These are phyloP conservation scores for Vaccinium macrocarpon DNA, from an alignment of 148 eudicot species.

Conservation along the genomic window DNA sequence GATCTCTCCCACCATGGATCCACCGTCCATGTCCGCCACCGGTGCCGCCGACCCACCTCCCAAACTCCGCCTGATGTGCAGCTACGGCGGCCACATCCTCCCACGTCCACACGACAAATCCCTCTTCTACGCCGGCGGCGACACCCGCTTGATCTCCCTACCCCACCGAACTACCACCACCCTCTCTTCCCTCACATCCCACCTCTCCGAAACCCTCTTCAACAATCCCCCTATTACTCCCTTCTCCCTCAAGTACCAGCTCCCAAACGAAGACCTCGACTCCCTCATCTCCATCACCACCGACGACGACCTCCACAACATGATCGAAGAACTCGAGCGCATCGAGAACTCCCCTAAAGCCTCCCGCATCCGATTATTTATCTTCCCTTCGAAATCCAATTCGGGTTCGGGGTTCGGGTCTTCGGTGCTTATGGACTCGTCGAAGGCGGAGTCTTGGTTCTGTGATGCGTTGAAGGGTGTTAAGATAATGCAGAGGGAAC, in stretches of 20 bases:
- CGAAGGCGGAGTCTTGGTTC: slow-evolving; percentile 64
- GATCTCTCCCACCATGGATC: slow-evolving; percentile 41
- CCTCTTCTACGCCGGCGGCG: slow-evolving; percentile 81
- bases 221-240: slow-evolving; percentile 27
- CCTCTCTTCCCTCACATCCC: slow-evolving; percentile 39
- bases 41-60: background rate
- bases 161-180: slow-evolving; percentile 30
- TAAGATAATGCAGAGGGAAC: slow-evolving; percentile 41
- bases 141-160: slow-evolving; percentile 74
- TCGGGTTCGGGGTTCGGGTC: slow-evolving; percentile 15
- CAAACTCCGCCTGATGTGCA: slow-evolving; percentile 76
- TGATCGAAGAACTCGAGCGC: slow-evolving; percentile 79
- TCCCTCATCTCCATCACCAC: slow-evolving; percentile 69
- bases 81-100: slow-evolving; percentile 78
- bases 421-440: slow-evolving; percentile 37
- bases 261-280: slow-evolving; percentile 78
- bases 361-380: slow-evolving; percentile 62
- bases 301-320: slow-evolving; percentile 73
- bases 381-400: slow-evolving; percentile 46
- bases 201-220: slow-evolving; percentile 43
- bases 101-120: slow-evolving; percentile 72
- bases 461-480: slow-evolving; percentile 50
- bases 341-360: slow-evolving; percentile 30
- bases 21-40: slow-evolving; percentile 25
- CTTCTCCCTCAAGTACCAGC: slow-evolving; percentile 67